A percentile compares a stretch with the other conserved stretches of the same genome.
These are phyloP conservation scores for Smithsoniella earleae DNA, from an alignment of 163 green algal species.

Conservation along the genomic window DNA sequence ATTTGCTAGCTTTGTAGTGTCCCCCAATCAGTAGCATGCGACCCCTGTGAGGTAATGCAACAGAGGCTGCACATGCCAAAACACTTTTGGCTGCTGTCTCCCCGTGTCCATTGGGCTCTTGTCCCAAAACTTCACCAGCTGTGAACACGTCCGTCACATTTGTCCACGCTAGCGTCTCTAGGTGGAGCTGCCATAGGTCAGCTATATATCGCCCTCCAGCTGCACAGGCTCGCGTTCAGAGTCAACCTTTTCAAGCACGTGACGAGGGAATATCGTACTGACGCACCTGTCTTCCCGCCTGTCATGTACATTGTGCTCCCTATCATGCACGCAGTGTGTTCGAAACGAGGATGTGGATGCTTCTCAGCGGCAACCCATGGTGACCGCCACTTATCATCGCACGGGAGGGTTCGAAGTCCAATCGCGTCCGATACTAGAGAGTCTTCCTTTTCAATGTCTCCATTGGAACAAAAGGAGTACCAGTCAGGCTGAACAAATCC, in stretches of 20 bases:
- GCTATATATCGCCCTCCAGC: slow-evolving; percentile 18
- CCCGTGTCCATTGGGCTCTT: slow-evolving; percentile 16
- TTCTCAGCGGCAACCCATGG: slow-evolving; percentile 27
- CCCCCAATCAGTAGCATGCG: slow-evolving; percentile 9
- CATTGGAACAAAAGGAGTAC: not conserved
- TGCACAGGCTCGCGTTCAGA: too few species aligned
- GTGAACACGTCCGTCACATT: too few species aligned
- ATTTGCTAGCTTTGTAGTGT: slow-evolving; percentile 2
- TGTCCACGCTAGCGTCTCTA: slow-evolving; percentile 14
- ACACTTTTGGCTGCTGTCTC: too few species aligned
- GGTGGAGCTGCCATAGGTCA: slow-evolving; percentile 25
- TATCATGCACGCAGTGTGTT: slow-evolving; percentile 6
- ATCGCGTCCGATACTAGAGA: not conserved
- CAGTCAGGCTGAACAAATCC: slow-evolving; percentile 1
- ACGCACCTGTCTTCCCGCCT: slow-evolving; percentile 15
- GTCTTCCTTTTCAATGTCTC: not conserved
- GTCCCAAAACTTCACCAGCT: too few species aligned
- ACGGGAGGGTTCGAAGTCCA: not conserved
- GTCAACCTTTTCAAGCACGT: too few species aligned
- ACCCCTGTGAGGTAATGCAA: slow-evolving; percentile 10
- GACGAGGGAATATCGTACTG: not conserved
- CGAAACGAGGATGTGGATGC: slow-evolving; percentile 15
- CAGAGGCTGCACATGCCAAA: slow-evolving; percentile 7
- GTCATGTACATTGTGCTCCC: slow-evolving; percentile 22
- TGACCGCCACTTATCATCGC: slow-evolving; percentile 6